phyloP scores from a whole-genome alignment of 2,329 filamentous ascomycete species.

The Leptographium wingfieldii region DNA sequence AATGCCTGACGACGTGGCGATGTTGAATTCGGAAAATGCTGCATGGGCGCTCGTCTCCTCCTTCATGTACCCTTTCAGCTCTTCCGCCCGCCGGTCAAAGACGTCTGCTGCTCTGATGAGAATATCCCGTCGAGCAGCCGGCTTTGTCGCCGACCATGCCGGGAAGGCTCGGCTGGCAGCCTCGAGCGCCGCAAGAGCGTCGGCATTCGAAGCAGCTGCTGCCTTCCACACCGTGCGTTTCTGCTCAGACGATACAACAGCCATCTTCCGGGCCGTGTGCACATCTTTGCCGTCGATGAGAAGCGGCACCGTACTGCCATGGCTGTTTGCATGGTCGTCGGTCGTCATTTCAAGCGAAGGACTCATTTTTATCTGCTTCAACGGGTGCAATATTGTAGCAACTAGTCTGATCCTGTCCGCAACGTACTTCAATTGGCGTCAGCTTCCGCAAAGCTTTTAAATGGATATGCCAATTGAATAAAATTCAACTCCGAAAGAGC shows the following conservation, averaged over 20 bases:
- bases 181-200: slow-evolving; percentile 19
- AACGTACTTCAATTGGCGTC: no score
- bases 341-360: neutral
- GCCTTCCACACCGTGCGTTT: slow-evolving; percentile 13
- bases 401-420: no score
- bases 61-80: slow-evolving; percentile 47
- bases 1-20: slow-evolving; percentile 22
- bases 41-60: slow-evolving; percentile 30
- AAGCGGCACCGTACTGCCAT: neutral
- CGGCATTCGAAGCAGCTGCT: slow-evolving; percentile 15
- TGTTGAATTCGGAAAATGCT: slow-evolving; percentile 30
- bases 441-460: no score
- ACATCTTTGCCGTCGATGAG: neutral
- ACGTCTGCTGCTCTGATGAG: slow-evolving; percentile 57
- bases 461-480: no score
- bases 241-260: neutral
- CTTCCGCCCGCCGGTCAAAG: slow-evolving; percentile 44
- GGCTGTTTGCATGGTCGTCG: neutral
- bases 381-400: no score
- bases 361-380: no score
- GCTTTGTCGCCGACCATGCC: slow-evolving; percentile 53
- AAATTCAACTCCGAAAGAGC: no score
- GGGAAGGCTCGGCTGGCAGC: slow-evolving; percentile 55
- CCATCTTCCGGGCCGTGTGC: neutral
- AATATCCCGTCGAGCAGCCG: slow-evolving; percentile 51